Evolutionary conservation across 805 yeast species (phyloP), one percentile per base, ranked within the genome.

Genomic region (Wickerhamiella australiensis): DNA sequence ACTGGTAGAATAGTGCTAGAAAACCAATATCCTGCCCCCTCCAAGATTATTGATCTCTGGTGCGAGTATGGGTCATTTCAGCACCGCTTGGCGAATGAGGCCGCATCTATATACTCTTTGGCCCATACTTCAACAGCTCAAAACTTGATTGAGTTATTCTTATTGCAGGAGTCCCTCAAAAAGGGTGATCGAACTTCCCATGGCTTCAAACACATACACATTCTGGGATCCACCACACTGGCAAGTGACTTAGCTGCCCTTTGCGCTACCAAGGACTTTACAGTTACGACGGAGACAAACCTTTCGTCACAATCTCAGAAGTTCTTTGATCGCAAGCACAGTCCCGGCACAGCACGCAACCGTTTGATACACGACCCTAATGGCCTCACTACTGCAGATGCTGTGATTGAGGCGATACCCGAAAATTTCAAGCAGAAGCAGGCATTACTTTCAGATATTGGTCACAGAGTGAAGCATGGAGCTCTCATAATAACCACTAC

Each of bases 201-300:
- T 15, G 33, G 33, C 15, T 20, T 37, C 36, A 27, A 42, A 26
- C 49, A 27, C 15, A 33, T 46, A 9, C 49, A 46, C 20, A 26
- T 46, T 13, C 9, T 46, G n/a, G 49, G 49, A 5, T 11, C 36
- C 5, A 46, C 42, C 13, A 15, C 15, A 13, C 29, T 46, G 3
- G 49, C 43, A 2, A 37, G 42, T 11, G 43, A 46, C n/a, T 3
- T 46, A 5, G 49, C 49, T 18, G 43, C 42, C 7, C 49, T 46
- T 11, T 20, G 27, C n/a, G 49, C 49, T 3, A 23, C 22, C 20
- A 35, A 46, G 36, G 49, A 40, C 20, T 46, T 46, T 13, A 20
- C n/a, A 2, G 49, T 46, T 3, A 46, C 42, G 4, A 20, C 36
- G 1, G 23, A 8, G 17, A 36, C 26, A 5, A n/a, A 18, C n/a